Percentiles rank a stretch among this genome's conserved stretches.
phyloP scores from a whole-genome alignment of 768 basidiomycete species.

The Podaxis sp. region DNA sequence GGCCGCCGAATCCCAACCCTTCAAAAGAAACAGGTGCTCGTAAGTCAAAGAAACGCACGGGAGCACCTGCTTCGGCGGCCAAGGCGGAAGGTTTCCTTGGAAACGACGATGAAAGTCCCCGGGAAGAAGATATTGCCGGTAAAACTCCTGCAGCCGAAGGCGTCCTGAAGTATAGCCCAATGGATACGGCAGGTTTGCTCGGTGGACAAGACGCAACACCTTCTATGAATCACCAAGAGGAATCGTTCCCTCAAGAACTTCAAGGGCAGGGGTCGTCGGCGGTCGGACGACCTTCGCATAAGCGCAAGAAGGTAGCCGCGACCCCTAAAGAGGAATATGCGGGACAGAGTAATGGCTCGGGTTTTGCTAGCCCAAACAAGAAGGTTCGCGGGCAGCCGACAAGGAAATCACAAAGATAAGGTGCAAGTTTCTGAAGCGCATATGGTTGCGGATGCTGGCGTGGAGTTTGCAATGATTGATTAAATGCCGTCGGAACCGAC shows the following conservation, averaged over 20 bases:
- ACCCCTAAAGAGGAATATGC: neutral
- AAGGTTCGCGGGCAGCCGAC: neutral
- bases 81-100: neutral
- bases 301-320: neutral
- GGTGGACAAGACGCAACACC: neutral
- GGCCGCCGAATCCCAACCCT: conserved; percentile 36
- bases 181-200: too few relatives aligned
- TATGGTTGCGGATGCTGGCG: neutral
- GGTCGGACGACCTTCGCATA: neutral
- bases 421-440: neutral
- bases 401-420: neutral
- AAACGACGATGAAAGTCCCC: conserved; percentile 8
- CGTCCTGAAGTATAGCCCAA: neutral
- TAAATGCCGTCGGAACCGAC: neutral
- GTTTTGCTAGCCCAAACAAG: neutral
- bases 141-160: neutral
- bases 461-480: neutral
- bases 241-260: neutral
- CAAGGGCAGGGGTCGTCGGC: neutral
- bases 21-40: conserved; percentile 41
- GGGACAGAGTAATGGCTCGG: neutral
- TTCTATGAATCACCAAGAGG: neutral
- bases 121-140: neutral
- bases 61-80: conserved; percentile 10
- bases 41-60: conserved; percentile 35